Percentiles rank a stretch among this genome's conserved stretches.
Evolutionary conservation across 495 filamentous ascomycete species (phyloP).

Genomic region (Aspergillus cavernicola): DNA sequence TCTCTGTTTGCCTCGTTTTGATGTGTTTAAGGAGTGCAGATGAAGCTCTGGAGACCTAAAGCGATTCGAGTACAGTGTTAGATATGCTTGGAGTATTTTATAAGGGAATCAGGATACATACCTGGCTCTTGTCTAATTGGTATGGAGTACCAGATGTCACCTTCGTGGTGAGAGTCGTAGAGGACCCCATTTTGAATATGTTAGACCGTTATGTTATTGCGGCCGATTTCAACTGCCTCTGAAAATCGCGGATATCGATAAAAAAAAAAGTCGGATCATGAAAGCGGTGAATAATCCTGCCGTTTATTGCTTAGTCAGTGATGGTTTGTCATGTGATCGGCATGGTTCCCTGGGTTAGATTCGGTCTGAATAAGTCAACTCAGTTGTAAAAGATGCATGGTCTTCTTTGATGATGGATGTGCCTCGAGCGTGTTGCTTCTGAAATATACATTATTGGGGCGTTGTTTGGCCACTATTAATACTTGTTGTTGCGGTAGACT

Average conservation of each 20-base stretch:
- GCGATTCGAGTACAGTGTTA: constrained; percentile 16
- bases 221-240: constrained; percentile 27
- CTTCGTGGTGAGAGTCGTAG: constrained; percentile 49
- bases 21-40: constrained; percentile 78
- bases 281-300: constrained; percentile 39
- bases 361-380: too few species aligned
- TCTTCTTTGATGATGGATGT: constrained; percentile 26
- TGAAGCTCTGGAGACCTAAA: constrained; percentile 71
- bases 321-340: neutral
- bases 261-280: constrained; percentile 29
- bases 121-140: constrained; percentile 62
- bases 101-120: constrained; percentile 23
- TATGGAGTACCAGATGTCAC: constrained; percentile 55
- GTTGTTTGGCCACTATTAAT: too few species aligned
- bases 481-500: too few species aligned
- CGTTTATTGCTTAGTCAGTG: constrained; percentile 23
- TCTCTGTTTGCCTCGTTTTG: constrained; percentile 57
- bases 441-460: too few species aligned
- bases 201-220: constrained; percentile 7
- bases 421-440: too few species aligned
- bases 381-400: too few species aligned
- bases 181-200: constrained; percentile 40
- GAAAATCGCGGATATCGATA: constrained; percentile 32
- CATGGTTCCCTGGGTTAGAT: too few species aligned
- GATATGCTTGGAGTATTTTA: neutral